Conservation (phyloP, 805 yeast species). For the Candida corydali region DNA sequence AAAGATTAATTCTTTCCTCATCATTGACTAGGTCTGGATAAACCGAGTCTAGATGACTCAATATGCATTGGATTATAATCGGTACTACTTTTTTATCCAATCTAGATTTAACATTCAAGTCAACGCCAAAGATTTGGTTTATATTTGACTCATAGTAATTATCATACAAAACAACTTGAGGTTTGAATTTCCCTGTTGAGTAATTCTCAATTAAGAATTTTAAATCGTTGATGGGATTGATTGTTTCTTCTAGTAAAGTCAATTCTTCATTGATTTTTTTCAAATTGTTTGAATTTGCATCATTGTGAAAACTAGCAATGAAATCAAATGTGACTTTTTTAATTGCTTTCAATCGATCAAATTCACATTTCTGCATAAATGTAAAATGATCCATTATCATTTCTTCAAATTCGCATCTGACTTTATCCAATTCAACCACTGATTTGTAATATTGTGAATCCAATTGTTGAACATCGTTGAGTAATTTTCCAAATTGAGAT, state of each 20-base stretch:
- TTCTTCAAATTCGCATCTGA: conserved; percentile 74
- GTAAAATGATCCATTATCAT: conserved; percentile 63
- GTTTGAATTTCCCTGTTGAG: conserved; percentile 71
- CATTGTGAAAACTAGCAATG: conserved; percentile 60
- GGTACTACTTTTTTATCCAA: conserved; percentile 75
- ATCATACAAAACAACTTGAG: conserved; percentile 70
- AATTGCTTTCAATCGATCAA: conserved; percentile 70
- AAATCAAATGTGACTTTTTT: conserved; percentile 75
- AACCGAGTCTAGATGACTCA: conserved; percentile 61
- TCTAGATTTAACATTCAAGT: conserved; percentile 64
- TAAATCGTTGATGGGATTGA: conserved; percentile 67
- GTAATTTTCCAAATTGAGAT: conserved; percentile 46
- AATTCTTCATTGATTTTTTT: conserved; percentile 59
- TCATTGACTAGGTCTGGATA: conserved; percentile 72
- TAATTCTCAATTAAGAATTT: conserved; percentile 62
- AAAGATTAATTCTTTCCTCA: conserved; percentile 58
- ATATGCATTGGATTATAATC: conserved; percentile 53
- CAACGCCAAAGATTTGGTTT: conserved; percentile 75
- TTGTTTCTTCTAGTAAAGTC: conserved; percentile 62
- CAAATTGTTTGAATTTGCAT: conserved; percentile 42
- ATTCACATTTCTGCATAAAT: conserved; percentile 80
- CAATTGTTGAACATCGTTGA: conserved; percentile 52
- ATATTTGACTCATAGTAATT: conserved; percentile 71
- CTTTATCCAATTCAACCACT: conserved; percentile 56
- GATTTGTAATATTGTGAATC: conserved; percentile 51